Conservation (phyloP, 2,329 filamentous ascomycete species). For the Atkinsonella texensis region DNA sequence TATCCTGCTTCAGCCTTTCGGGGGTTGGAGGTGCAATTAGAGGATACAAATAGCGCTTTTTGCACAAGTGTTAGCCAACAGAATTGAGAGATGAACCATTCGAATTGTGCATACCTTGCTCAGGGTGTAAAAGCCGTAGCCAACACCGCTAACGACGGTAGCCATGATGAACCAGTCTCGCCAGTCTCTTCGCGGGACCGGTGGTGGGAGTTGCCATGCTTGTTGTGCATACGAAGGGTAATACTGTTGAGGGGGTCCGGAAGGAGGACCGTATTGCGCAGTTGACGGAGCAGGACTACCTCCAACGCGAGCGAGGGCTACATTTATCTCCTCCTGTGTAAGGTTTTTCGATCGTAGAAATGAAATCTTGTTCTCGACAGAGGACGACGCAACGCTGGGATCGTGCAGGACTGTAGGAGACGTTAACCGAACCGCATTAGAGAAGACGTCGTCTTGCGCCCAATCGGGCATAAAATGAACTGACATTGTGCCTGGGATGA, state of each 20-base stretch:
- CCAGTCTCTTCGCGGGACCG: slow-evolving; percentile 77
- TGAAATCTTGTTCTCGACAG: slow-evolving; percentile 83
- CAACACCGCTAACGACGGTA: slow-evolving; percentile 78
- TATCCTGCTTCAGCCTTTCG: slow-evolving; percentile 88
- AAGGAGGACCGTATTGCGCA: slow-evolving; percentile 31
- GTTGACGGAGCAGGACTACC: slow-evolving; percentile 36
- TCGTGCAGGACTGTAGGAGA: slow-evolving; percentile 70
- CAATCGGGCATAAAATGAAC: slow-evolving; percentile 11
- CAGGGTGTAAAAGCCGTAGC: slow-evolving; percentile 79
- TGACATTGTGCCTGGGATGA: slow-evolving; percentile 29
- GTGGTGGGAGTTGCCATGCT: slow-evolving; percentile 46
- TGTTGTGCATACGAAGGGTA: slow-evolving; percentile 39
- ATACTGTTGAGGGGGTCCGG: slow-evolving; percentile 30
- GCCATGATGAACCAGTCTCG: slow-evolving; percentile 99
- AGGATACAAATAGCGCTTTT: slow-evolving; percentile 76
- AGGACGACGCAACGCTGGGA: slow-evolving; percentile 76
- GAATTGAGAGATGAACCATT: not conserved
- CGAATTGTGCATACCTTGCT: slow-evolving; percentile 53
- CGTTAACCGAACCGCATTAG: not conserved
- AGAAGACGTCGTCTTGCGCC: not conserved
- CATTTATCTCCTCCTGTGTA: slow-evolving; percentile 87
- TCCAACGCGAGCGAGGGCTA: slow-evolving; percentile 64
- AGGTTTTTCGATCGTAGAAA: slow-evolving; percentile 96
- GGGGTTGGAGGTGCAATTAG: slow-evolving; percentile 88
- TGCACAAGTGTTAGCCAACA: not conserved